Conservation (phyloP, 331 rosid genomes). For the Acacia pycnantha region DNA sequence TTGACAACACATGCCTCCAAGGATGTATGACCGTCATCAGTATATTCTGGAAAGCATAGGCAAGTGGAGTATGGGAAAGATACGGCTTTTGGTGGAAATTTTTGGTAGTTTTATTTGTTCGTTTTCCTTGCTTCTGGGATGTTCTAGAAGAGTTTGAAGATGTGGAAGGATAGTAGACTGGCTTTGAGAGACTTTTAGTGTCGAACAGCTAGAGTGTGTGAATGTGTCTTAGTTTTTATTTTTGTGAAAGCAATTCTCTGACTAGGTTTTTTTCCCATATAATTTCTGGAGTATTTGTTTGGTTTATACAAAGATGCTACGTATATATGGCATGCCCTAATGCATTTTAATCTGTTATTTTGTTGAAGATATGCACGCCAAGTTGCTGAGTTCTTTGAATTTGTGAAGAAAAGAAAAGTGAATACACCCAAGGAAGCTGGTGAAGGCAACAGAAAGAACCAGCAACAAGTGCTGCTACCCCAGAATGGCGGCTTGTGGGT, state of each 20-base stretch:
- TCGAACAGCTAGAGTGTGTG: neutral
- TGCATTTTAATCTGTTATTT: neutral
- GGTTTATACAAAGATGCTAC: neutral
- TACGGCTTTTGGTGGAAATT: neutral
- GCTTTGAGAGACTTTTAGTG: neutral
- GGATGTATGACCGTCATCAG: neutral
- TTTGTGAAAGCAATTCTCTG: neutral
- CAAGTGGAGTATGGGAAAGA: neutral
- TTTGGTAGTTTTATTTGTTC: neutral
- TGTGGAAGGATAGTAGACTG: neutral
- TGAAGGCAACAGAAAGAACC: constrained; percentile 42
- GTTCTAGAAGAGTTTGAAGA: neutral
- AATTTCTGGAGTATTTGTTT: neutral
- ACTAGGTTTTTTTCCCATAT: neutral
- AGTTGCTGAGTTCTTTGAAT: constrained; percentile 92
- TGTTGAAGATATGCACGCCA: constrained; percentile 91
- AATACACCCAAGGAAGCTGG: constrained; percentile 43
- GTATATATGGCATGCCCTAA: neutral
- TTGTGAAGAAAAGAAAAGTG: constrained; percentile 82
- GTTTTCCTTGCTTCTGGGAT: neutral
- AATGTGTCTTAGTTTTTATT: neutral
- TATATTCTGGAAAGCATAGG: neutral
- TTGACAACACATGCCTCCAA: neutral
- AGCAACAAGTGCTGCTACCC: constrained; percentile 58
- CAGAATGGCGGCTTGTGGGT: constrained; percentile 68